Conservation (phyloP, 352 stramenopile genomes). For the Phytophthora rubi region DNA sequence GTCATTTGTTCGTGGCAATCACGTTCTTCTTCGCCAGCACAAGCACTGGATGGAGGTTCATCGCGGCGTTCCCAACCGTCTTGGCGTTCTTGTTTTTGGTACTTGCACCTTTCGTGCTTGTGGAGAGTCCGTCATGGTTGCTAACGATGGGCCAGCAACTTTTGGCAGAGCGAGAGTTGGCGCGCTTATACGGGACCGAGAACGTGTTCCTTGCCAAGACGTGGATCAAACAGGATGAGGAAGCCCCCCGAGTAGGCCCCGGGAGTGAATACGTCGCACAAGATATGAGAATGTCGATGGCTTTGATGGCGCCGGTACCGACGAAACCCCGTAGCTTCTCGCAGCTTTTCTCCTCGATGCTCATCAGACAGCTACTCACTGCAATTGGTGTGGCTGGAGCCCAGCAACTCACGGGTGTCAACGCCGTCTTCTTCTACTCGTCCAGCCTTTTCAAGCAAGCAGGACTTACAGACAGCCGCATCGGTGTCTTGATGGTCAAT, state of each 20-base stretch:
- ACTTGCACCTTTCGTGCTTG: slow-evolving; percentile 47
- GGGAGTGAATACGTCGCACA: slow-evolving; percentile 33
- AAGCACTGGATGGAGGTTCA: slow-evolving; percentile 57
- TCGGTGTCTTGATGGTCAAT: slow-evolving; percentile 64
- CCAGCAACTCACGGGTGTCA: slow-evolving; percentile 73
- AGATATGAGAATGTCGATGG: slow-evolving; percentile 35
- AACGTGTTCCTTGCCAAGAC: slow-evolving; percentile 38
- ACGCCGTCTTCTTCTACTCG: slow-evolving; percentile 79
- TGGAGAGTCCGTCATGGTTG: slow-evolving; percentile 59
- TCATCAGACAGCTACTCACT: slow-evolving; percentile 51
- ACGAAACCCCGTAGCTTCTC: slow-evolving; percentile 26
- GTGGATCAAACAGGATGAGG: slow-evolving; percentile 47
- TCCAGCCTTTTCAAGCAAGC: slow-evolving; percentile 64
- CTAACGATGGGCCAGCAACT: slow-evolving; percentile 32
- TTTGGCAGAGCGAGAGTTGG: slow-evolving; percentile 38
- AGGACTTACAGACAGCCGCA: slow-evolving; percentile 57
- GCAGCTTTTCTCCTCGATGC: slow-evolving; percentile 26
- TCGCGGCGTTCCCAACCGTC: slow-evolving; percentile 51
- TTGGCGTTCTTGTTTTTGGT: slow-evolving; percentile 43
- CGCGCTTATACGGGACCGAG: slow-evolving; percentile 39
- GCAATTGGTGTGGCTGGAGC: slow-evolving; percentile 49
- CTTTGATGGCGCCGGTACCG: slow-evolving; percentile 34
- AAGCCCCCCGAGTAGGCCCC: slow-evolving; percentile 21
- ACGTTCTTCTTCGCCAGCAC: slow-evolving; percentile 64
- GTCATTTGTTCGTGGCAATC: slow-evolving; percentile 49